Base-by-base conservation (phyloP, 495 filamentous ascomycete species). In the Podospora fimiseda region DNA sequence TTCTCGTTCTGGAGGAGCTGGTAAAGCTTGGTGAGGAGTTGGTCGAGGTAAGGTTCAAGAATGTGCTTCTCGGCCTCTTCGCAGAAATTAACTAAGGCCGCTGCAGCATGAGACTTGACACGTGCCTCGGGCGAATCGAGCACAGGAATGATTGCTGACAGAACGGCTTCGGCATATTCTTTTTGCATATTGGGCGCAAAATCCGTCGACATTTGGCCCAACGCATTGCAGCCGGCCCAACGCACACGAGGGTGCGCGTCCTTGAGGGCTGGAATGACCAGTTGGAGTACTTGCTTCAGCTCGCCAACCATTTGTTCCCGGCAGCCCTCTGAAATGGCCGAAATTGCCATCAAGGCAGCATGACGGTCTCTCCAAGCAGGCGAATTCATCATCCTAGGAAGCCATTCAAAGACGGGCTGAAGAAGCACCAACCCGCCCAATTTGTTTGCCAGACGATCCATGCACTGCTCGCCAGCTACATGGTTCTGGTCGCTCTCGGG, bases 161-260 rank as follows among this genome's bases (percentile, higher is more conserved):
- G 75, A 1, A 96, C 89, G 37, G 83, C 74, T 42, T 84, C 78
- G 61, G 94, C 91, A 69, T 92, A 95, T 60, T 96, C 92, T 60
- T 91, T 86, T 67, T 99, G 94, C 94, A 99, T 97, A 11, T 88
- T 95, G 1, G 90, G 92, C 24, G 94, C 93, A 66, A 99, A 99
- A 68, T 99, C 94, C 9, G 94, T 99, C 70, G 94, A 97, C 94
- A 99, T 99, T 68, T 99, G 94, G 13, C 94, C 94, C 20, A 99
- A 75, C n/a, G 94, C 94, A 65, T 99, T 97, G 74, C 94, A 99
- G 33, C 91, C 94, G 24, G 94, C 94, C 83, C 94, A 99, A 50
- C 93, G 86, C 44, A 99, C 94, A 53, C 94, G 87, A 18, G 94
- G 89, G 65, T 97, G 94, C 38, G 85, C 77, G 58, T 97, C 91